Conservation (phyloP, 23 red algal genomes). For the Cyanidioschyzon merolae region DNA sequence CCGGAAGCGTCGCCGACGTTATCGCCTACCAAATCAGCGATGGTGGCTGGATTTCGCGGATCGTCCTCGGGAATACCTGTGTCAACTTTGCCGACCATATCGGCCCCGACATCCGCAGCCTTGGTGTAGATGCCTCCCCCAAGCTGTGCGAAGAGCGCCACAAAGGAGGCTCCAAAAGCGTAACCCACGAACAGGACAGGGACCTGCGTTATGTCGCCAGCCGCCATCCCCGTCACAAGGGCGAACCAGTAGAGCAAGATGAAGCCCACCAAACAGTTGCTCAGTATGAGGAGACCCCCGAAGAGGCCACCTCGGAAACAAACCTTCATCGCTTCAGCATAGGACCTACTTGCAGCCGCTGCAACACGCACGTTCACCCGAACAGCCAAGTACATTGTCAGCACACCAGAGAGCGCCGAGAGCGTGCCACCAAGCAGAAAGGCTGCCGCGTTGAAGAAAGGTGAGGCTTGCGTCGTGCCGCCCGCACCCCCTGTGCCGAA, state of each 20-base stretch:
- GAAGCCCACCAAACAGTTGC: constrained; percentile 14
- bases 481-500: constrained; percentile 10
- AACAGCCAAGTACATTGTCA: constrained; percentile 21
- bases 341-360: constrained; percentile 1
- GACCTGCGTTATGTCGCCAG: constrained; percentile 3
- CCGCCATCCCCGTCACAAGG: background rate
- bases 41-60: constrained; percentile 56
- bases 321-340: constrained; percentile 10
- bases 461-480: background rate
- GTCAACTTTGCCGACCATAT: constrained; percentile 80
- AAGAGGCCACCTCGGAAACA: constrained; percentile 11
- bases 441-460: background rate
- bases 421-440: constrained; percentile 30
- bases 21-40: constrained; percentile 43
- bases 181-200: constrained; percentile 27
- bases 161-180: constrained; percentile 46
- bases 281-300: constrained; percentile 13
- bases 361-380: constrained; percentile 41
- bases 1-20: constrained; percentile 45
- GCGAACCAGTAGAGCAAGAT: constrained; percentile 5
- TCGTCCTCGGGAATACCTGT: constrained; percentile 77
- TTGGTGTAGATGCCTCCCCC: constrained; percentile 81
- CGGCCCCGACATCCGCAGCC: constrained; percentile 75
- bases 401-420: constrained; percentile 33
- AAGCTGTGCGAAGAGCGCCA: constrained; percentile 63